A percentile compares a stretch with the other conserved stretches of the same genome.
phyloP scores from a whole-genome alignment of 257 asterid genomes.

The Jacaranda copaia region DNA sequence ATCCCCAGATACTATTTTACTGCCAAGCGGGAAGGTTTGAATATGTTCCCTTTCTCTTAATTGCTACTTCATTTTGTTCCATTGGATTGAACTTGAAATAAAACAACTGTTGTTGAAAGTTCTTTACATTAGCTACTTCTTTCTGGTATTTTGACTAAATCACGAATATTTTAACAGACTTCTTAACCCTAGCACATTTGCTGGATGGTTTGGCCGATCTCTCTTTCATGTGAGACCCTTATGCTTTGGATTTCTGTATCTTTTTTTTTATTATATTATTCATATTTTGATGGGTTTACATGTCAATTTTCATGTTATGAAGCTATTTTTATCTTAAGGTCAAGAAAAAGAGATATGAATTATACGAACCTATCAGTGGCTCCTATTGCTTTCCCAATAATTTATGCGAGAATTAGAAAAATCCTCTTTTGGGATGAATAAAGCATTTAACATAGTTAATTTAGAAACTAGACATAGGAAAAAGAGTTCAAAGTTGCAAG shows the following conservation, averaged over 20 bases:
- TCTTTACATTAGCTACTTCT: slow-evolving; percentile 15
- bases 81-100: slow-evolving; percentile 29
- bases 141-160: slow-evolving; percentile 36
- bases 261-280: slow-evolving; percentile 1
- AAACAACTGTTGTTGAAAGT: slow-evolving; percentile 6
- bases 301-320: slow-evolving; percentile 16
- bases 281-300: slow-evolving; percentile 26
- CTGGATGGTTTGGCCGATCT: slow-evolving; percentile 99
- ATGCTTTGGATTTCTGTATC: slow-evolving; percentile 26
- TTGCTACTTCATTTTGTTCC: slow-evolving; percentile 30
- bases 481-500: neutral
- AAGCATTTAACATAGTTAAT: slow-evolving; percentile 23
- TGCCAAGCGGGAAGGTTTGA: slow-evolving; percentile 98
- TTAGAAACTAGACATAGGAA: neutral
- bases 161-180: slow-evolving; percentile 66
- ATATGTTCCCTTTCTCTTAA: slow-evolving; percentile 33
- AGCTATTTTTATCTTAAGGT: slow-evolving; percentile 5
- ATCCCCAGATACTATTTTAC: slow-evolving; percentile 92
- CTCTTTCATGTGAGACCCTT: slow-evolving; percentile 89
- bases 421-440: neutral
- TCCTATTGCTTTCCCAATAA: neutral
- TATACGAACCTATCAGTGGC: neutral
- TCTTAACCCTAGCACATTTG: slow-evolving; percentile 99
- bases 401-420: neutral
- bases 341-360: slow-evolving; percentile 9